Base-by-base conservation (phyloP, 306 rosid genomes). In the Cucumis hystrix region DNA sequence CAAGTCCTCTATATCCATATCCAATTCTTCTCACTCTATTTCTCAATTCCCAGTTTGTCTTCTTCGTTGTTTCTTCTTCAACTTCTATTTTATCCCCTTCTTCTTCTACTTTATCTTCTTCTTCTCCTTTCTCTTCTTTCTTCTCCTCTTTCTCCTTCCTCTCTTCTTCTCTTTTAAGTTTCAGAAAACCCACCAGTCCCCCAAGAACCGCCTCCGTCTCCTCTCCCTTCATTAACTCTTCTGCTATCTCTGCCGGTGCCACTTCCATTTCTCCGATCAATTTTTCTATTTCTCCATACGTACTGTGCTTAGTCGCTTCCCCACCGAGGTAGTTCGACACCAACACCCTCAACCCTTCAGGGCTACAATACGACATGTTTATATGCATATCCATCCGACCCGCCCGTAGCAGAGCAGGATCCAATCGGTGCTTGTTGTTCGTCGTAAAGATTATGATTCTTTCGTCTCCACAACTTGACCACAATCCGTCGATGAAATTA, bases 351-450 rank as follows among this genome's bases (percentile, higher is more conserved):
- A 86, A 89, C 30, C 85, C 96, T 35, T 80, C 62, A 4, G 52
- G 35, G 45, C 80, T 79, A 76, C 87, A 87, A 54, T 66, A 87
- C 7, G 93, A 84, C 86, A 89, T 71, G 86, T 87, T 40, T 43
- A 88, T 87, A 80, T 88, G 93, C 86, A 80, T 77, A 64, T 89
- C 91, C 93, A 91, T 88, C 6, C 96, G 86, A 33, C 93, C 88
- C 0, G 89, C 86, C 0, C 90, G 83, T 76, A 89, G 16, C 84
- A 91, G 65, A 0, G 89, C 91, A 0, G 88, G 82, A 23, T 91
- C 93, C 1, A 89, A 77, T 69, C 71, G 82, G 1, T 87, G 92
- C 56, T 56, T 84, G 54, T 89, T 88, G 21, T 89, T 89, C 2
- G 97, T 87, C 0, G 97, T 89, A 74, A 91, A 86, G 11, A 91